Evolutionary conservation across 176 grass and related monocot genomes (phyloP).

Genomic region (Musa schizocarpa): DNA sequence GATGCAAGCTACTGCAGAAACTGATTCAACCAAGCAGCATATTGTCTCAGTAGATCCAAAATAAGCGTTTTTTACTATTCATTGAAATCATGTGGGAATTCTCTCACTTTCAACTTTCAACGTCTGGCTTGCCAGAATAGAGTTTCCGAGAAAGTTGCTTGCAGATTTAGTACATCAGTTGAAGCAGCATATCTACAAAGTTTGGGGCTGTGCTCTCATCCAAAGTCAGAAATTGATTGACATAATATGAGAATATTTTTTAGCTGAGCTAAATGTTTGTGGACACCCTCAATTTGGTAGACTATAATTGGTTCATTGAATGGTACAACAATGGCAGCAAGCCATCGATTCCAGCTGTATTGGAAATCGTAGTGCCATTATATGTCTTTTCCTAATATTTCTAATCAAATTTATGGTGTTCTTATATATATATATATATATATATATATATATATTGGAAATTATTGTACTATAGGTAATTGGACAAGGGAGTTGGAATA

Average conservation of each 20-base stretch:
- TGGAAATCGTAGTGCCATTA: not conserved
- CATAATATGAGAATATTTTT: not conserved
- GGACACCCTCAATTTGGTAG: not conserved
- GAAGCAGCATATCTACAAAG: not conserved
- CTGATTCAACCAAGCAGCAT: not conserved
- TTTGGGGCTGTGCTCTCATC: not conserved
- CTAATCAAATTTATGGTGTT: not conserved
- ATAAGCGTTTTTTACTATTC: not conserved
- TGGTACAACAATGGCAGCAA: not conserved
- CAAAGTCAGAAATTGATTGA: not conserved
- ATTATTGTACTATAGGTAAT: too few species aligned
- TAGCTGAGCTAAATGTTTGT: not conserved
- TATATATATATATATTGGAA: too few species aligned
- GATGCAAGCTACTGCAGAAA: constrained; percentile 1
- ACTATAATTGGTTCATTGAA: not conserved
- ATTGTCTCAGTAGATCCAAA: not conserved
- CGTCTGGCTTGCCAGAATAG: too few species aligned
- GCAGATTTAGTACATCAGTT: not conserved
- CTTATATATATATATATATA: too few species aligned
- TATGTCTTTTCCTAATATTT: not conserved
- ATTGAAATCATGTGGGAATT: not conserved
- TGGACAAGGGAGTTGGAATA: too few species aligned
- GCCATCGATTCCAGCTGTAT: not conserved
- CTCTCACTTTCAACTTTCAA: not conserved
- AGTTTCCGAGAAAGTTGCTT: not conserved